Conservation (phyloP, 108 stramenopile species). For the Cylindrotheca closterium region DNA sequence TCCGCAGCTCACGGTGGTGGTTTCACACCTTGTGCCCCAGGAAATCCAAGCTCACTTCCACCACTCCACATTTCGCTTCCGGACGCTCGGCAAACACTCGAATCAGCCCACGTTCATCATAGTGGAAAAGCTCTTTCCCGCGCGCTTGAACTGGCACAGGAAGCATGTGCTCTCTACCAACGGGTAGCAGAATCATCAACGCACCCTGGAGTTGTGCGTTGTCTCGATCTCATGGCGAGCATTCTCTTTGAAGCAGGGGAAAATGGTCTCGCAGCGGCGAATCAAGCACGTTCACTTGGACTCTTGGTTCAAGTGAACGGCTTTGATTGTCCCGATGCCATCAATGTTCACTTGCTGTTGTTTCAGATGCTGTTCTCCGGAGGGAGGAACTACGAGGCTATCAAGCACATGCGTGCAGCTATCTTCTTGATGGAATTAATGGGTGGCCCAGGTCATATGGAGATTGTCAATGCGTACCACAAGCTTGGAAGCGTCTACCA, state of each 20-base stretch:
- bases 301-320: slow-evolving; percentile 74
- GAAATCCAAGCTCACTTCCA: slow-evolving; percentile 37
- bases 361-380: slow-evolving; percentile 57
- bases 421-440: slow-evolving; percentile 84
- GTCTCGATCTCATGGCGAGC: slow-evolving; percentile 64
- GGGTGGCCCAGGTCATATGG: slow-evolving; percentile 77
- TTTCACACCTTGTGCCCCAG: slow-evolving; percentile 63
- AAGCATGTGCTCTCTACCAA: slow-evolving; percentile 75
- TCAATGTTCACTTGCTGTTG: slow-evolving; percentile 53
- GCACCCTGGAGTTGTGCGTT: slow-evolving; percentile 72
- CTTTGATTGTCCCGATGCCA: slow-evolving; percentile 72
- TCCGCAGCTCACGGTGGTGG: slow-evolving; percentile 69
- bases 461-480: slow-evolving; percentile 74
- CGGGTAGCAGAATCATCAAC: slow-evolving; percentile 72
- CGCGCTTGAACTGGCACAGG: slow-evolving; percentile 80
- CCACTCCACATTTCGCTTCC: slow-evolving; percentile 75
- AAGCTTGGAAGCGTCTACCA: slow-evolving; percentile 82
- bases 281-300: slow-evolving; percentile 74
- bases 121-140: slow-evolving; percentile 45
- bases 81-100: slow-evolving; percentile 77
- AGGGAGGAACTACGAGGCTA: slow-evolving; percentile 40
- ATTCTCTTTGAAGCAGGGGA: slow-evolving; percentile 82
- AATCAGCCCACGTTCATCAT: slow-evolving; percentile 65
- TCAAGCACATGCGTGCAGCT: slow-evolving; percentile 84
- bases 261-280: slow-evolving; percentile 54